Conservation (phyloP, 1,139 yeast genomes). For the Debaryomycetaceae sp. region DNA sequence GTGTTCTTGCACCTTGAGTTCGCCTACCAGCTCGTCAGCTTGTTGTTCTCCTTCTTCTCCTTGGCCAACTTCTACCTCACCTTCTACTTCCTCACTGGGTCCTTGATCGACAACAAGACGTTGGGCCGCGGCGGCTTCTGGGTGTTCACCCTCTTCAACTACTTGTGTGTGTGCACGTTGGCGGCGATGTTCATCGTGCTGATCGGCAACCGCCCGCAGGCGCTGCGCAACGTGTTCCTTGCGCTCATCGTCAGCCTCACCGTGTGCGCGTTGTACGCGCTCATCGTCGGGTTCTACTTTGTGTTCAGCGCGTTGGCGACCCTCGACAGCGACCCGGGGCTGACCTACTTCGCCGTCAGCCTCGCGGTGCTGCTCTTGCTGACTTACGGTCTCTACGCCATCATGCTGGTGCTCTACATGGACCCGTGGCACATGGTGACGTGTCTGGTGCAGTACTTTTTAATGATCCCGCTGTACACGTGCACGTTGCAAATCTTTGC, state of each 20-base stretch:
- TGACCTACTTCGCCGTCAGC: constrained; percentile 59
- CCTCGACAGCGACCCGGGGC: constrained; percentile 26
- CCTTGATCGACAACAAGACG: constrained; percentile 50
- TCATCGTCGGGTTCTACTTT: constrained; percentile 78
- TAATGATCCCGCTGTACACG: constrained; percentile 85
- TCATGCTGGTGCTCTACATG: constrained; percentile 74
- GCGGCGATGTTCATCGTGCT: constrained; percentile 86
- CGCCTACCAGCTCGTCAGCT: constrained; percentile 69
- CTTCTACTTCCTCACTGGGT: constrained; percentile 89
- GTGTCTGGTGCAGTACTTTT: constrained; percentile 78
- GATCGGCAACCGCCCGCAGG: constrained; percentile 95
- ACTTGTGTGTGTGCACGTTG: constrained; percentile 72
- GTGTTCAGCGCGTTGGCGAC: constrained; percentile 52
- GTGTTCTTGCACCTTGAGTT: constrained; percentile 79
- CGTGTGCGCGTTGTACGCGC: constrained; percentile 75
- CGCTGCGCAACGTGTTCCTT: constrained; percentile 67
- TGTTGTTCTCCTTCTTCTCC: constrained; percentile 84
- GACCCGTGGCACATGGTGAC: constrained; percentile 96
- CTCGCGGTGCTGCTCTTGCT: constrained; percentile 81
- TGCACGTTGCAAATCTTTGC: constrained; percentile 92
- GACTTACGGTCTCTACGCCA: constrained; percentile 84
- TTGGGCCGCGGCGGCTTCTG: constrained; percentile 73
- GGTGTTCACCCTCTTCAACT: constrained; percentile 79
- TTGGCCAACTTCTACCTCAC: constrained; percentile 87
- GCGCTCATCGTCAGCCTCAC: constrained; percentile 68